Base-by-base conservation (phyloP, 140 eudicot genomes). In the Oenanthe javanica region DNA sequence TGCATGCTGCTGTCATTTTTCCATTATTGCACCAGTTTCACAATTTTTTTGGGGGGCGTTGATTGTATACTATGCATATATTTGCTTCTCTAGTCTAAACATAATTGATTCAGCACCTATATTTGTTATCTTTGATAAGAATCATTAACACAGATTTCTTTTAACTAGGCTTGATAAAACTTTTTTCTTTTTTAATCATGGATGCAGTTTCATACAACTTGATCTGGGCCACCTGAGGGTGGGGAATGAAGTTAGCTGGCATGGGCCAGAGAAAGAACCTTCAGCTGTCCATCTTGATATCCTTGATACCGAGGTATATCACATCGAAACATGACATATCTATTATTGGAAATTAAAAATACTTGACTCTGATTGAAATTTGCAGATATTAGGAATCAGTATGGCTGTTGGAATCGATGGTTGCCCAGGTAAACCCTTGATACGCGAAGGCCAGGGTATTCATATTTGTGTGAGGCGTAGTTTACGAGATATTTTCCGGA, bases 211-310 rank as follows among this genome's bases (percentile, higher is more conserved):
- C 89, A 84, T 95, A 88, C 97, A 95, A 87, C 95, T 95, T 86
- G 97, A 95, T 89, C 88, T 95, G 71, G 99, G 99, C 73, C 92
- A 87, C 82, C 84, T 95, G 75, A 83, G 84, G 77, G 87, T 95
- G 72, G 87, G 63, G 76, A 95, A 95, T 85, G 89, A 89, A 83
- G 81, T 88, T 85, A 89, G 91, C 82, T 95, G 99, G 99, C 92
- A 90, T 87, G 97, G 99, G 54, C 92, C 93, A 64, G 91, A 85
- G 54, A 90, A 88, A 40, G 97, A 95, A 79, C 97, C 99, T 78
- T 88, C 97, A 18, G 89, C 99, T 79, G 97, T 95, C 75, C 99
- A 95, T 86, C 97, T 93, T 88, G 99, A 95, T 88, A 86, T 95
- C 85, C 97, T 95, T 82, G 86, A 88, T 84, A 97, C 97, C 16